phyloP scores from a whole-genome alignment of 306 rosid genomes.

The Castanea mollissima region DNA sequence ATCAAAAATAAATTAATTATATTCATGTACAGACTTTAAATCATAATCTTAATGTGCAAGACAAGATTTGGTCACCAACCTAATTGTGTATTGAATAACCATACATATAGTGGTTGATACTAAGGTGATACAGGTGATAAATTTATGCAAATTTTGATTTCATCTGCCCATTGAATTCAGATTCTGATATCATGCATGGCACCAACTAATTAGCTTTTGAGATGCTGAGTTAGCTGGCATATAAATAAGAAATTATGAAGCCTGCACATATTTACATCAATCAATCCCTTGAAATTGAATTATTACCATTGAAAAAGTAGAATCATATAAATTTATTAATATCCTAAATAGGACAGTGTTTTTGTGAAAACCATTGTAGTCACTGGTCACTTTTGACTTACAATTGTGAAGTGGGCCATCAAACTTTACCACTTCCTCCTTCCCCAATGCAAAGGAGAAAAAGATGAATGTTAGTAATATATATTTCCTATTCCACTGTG shows the following conservation, averaged over 20 bases:
- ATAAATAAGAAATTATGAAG: background rate
- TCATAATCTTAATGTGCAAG: background rate
- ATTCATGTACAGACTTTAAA: background rate
- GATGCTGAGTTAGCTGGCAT: background rate
- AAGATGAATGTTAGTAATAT: slow-evolving; percentile 20
- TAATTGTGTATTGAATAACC: background rate
- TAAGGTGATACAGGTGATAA: background rate
- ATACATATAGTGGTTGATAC: background rate
- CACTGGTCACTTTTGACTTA: background rate
- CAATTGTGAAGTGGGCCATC: background rate
- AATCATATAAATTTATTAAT: background rate
- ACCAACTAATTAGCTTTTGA: background rate
- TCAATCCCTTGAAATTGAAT: background rate
- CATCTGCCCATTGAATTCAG: background rate
- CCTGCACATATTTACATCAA: background rate
- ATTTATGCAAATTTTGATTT: background rate
- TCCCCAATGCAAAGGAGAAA: slow-evolving; percentile 4
- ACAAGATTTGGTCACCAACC: background rate
- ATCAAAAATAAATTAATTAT: background rate
- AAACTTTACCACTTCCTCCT: slow-evolving; percentile 2
- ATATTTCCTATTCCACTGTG: slow-evolving; percentile 25
- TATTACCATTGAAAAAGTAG: background rate
- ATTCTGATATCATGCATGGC: background rate
- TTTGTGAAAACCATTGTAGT: background rate
- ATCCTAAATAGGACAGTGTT: background rate